These are phyloP conservation scores for Metschnikowia sp. DNA, from an alignment of 805 yeast genomes.

Conservation along the genomic window DNA sequence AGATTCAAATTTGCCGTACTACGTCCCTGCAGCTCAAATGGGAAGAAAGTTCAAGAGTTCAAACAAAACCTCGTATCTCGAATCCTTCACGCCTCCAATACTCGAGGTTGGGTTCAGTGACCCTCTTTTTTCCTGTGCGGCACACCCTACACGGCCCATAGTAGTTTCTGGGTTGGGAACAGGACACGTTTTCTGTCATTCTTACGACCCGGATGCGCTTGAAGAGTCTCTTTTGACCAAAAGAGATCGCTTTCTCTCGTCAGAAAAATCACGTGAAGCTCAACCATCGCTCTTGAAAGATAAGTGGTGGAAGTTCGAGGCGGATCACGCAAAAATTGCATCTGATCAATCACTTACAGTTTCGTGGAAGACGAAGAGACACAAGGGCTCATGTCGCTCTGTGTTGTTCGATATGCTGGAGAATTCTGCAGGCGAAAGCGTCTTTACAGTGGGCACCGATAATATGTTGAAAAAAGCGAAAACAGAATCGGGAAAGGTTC, in stretches of 20 bases:
- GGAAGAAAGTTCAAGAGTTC: constrained; percentile 26
- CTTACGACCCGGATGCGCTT: constrained; percentile 51
- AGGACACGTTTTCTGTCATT: constrained; percentile 66
- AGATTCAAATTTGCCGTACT: background rate
- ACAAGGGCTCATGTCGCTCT: constrained; percentile 82
- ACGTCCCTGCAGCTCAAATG: background rate
- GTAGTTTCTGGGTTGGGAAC: constrained; percentile 74
- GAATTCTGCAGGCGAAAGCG: constrained; percentile 41
- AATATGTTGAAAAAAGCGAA: constrained; percentile 71
- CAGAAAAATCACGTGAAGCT: constrained; percentile 22
- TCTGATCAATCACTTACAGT: constrained; percentile 31
- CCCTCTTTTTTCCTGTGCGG: constrained; percentile 71
- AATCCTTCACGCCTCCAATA: constrained; percentile 40
- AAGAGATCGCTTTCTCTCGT: constrained; percentile 21
- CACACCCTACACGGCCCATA: constrained; percentile 71
- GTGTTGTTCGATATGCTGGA: constrained; percentile 58
- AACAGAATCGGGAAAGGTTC: constrained; percentile 71
- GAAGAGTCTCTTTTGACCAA: constrained; percentile 28
- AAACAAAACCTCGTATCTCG: constrained; percentile 24
- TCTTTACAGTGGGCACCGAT: constrained; percentile 79
- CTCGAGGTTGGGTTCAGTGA: constrained; percentile 49
- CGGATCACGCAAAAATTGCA: constrained; percentile 23
- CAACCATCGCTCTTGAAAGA: constrained; percentile 30
- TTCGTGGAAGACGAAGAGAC: constrained; percentile 85
- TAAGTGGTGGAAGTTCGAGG: constrained; percentile 46